These are phyloP conservation scores for Eucalyptus pauciflora DNA, from an alignment of 345 rosid genomes.

Conservation along the genomic window DNA sequence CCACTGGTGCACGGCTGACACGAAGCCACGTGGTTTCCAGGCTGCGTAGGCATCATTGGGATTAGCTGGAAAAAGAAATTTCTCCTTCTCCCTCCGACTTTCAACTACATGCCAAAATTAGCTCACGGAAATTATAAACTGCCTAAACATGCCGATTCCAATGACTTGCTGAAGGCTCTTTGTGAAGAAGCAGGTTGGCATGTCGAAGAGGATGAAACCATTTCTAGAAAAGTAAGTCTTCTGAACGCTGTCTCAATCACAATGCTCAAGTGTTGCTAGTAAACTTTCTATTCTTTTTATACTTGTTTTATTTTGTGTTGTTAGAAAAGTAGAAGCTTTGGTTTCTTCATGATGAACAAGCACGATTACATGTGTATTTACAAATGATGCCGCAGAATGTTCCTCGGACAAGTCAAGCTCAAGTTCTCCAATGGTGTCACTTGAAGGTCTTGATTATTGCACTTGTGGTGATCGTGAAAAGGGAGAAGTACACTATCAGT, in stretches of 20 bases:
- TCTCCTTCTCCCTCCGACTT: not conserved
- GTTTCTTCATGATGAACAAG: not conserved
- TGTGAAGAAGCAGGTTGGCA: conserved; percentile 45
- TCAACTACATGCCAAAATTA: not conserved
- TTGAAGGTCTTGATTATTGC: not conserved
- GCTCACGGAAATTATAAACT: conserved; percentile 29
- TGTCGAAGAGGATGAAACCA: conserved; percentile 35
- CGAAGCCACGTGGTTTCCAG: not conserved
- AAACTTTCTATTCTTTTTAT: not conserved
- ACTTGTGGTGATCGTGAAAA: not conserved
- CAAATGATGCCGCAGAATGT: not conserved
- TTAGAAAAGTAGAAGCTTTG: not conserved
- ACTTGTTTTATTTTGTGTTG: not conserved
- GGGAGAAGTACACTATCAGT: no score
- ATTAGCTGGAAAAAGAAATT: not conserved
- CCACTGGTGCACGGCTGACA: not conserved
- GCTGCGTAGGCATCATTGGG: not conserved
- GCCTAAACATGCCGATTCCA: conserved; percentile 19
- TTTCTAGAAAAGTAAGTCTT: conserved; percentile 12
- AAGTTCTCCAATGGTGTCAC: not conserved
- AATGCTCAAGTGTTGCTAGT: not conserved
- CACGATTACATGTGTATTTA: not conserved
- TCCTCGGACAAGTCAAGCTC: not conserved
- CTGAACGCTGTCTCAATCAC: not conserved
- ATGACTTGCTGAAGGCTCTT: conserved; percentile 32